Conservation (phyloP, 352 stramenopile species). For the Discostella stelligera region DNA sequence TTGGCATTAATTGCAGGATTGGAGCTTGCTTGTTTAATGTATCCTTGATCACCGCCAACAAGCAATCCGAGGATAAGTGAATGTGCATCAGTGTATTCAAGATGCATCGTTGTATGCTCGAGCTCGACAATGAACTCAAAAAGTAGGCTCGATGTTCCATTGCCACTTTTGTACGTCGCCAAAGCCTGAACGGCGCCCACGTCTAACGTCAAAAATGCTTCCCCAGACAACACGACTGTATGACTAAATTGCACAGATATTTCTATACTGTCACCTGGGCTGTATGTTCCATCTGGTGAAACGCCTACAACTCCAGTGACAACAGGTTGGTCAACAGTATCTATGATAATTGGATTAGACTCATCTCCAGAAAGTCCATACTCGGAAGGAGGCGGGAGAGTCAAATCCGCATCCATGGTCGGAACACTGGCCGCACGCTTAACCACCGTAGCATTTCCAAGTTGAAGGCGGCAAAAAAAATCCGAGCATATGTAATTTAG, state of each 20-base stretch:
- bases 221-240: conserved; percentile 53
- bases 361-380: conserved; percentile 35
- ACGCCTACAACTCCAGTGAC: conserved; percentile 40
- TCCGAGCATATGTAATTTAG: conserved; percentile 53
- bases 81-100: conserved; percentile 62
- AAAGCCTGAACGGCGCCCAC: conserved; percentile 37
- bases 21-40: conserved; percentile 54
- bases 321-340: conserved; percentile 39
- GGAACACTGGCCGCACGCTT: conserved; percentile 44
- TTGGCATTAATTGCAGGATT: conserved; percentile 55
- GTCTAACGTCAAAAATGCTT: conserved; percentile 56
- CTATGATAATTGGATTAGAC: conserved; percentile 48
- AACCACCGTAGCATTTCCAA: conserved; percentile 27
- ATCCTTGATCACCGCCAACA: conserved; percentile 44
- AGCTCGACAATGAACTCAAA: conserved; percentile 60
- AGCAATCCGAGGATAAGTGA: conserved; percentile 42
- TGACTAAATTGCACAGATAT: conserved; percentile 57
- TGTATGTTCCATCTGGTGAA: conserved; percentile 37
- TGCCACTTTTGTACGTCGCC: conserved; percentile 51
- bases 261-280: conserved; percentile 56
- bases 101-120: conserved; percentile 40
- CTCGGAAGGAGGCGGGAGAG: conserved; percentile 29
- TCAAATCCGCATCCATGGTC: conserved; percentile 54
- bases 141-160: conserved; percentile 35
- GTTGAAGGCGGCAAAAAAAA: conserved; percentile 29